Evolutionary conservation across 208 protist genomes (phyloP), one percentile per base, ranked within the genome.

Genomic region (Porcisia hertigi): DNA sequence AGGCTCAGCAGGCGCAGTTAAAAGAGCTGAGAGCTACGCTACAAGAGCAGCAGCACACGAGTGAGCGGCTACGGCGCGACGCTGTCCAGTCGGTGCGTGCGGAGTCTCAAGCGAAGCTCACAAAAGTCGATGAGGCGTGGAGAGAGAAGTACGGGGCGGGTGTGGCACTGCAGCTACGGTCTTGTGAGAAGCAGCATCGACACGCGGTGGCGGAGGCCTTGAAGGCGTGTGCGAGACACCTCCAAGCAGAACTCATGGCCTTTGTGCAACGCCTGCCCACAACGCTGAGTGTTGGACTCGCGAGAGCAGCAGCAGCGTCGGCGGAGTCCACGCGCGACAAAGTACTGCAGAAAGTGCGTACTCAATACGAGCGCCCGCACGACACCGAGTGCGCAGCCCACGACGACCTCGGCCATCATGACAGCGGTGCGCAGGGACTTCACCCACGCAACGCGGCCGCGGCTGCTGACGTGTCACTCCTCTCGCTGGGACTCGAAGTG

Each of bases 1-100:
- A 83, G 53, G 43, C 66, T 16, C 82, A 77, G 54, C 73, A 79
- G n/a, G 47, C n/a, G 14, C 69, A 78, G 23, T 58, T 78, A 30
- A 63, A 70, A n/a, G 62, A 63, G 39, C 58, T 63, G 30, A 58
- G 59, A 7, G 12, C 14, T 4, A 60, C 69, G 12, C 73, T 81
- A 45, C 30, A 71, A 30, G 64, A 77, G 20, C 66, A 87, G 69
- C 73, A 12, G 54, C 60, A 39, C 36, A 66, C 66, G 25, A 69
- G 69, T 16, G 79, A 55, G 73, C 55, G 47, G 60, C 74, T 60
- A n/a, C 70, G 41, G 41, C 69, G 59, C 12, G 58, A 73, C 23
- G 43, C 52, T 1, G 49, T 60, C 9, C 43, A 75, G 64, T 52
- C 57, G 7, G 20, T 71, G 1, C 79, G 69, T 7, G 53, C 69